These are phyloP conservation scores for Botrytis sinoallii DNA, from an alignment of 2,329 filamentous ascomycete genomes.

Conservation along the genomic window DNA sequence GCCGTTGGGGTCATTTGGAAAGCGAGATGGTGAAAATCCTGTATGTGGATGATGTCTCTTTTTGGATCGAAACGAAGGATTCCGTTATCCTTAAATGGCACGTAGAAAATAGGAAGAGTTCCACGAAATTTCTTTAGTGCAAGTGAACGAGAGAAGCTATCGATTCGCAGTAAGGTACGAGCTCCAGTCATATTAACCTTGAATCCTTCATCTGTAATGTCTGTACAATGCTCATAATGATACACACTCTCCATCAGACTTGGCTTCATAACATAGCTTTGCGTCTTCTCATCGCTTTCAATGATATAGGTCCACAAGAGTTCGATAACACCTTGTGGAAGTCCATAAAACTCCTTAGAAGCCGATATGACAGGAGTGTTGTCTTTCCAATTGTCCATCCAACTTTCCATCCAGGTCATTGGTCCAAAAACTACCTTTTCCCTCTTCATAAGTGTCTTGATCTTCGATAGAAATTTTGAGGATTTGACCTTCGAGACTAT, in stretches of 20 bases:
- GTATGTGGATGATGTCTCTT: background rate
- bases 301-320: background rate
- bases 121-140: background rate
- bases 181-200: background rate
- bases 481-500: background rate
- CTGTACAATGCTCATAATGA: background rate
- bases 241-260: background rate
- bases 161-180: background rate
- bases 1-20: background rate
- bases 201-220: too few species aligned
- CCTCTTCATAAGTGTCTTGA: too few species aligned
- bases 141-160: background rate
- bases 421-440: too few species aligned
- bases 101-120: background rate
- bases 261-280: background rate
- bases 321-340: background rate
- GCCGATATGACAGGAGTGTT: background rate
- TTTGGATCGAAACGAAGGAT: background rate
- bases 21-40: background rate
- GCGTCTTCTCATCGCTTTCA: background rate
- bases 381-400: background rate
- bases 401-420: background rate
- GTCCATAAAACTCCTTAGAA: background rate
- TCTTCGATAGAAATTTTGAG: background rate
- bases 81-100: background rate